Conservation (phyloP, 2,329 filamentous ascomycete species). For the Ophiostoma perfectum region DNA sequence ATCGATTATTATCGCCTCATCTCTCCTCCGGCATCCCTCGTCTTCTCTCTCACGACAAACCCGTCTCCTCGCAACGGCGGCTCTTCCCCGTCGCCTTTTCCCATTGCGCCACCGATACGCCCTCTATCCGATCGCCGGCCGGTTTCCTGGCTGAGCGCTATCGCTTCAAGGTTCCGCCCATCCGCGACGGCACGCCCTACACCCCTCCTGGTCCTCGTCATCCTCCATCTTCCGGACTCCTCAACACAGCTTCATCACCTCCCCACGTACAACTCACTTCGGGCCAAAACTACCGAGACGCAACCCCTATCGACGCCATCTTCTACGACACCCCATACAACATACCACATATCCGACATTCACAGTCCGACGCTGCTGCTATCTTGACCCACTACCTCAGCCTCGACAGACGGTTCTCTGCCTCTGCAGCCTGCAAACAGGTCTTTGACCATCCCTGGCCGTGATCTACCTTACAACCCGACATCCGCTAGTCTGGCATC, state of each 20-base stretch:
- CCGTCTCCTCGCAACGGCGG: neutral
- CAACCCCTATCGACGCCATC: constrained; percentile 2
- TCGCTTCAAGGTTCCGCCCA: neutral
- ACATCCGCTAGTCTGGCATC: constrained; percentile 39
- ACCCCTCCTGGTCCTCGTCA: neutral
- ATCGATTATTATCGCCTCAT: neutral
- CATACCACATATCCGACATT: neutral
- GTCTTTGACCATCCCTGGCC: neutral
- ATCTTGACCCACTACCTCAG: neutral
- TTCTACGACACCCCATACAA: neutral
- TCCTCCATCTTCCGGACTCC: neutral
- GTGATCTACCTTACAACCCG: neutral
- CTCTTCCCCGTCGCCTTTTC: neutral
- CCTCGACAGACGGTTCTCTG: neutral
- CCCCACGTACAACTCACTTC: neutral
- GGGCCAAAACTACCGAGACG: neutral
- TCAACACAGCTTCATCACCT: neutral
- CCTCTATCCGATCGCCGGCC: neutral
- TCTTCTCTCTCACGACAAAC: neutral
- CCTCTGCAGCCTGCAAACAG: neutral
- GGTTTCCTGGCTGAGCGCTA: neutral
- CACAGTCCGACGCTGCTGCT: no score
- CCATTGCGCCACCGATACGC: neutral
- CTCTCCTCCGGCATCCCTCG: neutral
- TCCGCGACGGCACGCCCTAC: neutral